phyloP scores from a whole-genome alignment of 2,329 filamentous ascomycete species.

The Elsinoe perseae region DNA sequence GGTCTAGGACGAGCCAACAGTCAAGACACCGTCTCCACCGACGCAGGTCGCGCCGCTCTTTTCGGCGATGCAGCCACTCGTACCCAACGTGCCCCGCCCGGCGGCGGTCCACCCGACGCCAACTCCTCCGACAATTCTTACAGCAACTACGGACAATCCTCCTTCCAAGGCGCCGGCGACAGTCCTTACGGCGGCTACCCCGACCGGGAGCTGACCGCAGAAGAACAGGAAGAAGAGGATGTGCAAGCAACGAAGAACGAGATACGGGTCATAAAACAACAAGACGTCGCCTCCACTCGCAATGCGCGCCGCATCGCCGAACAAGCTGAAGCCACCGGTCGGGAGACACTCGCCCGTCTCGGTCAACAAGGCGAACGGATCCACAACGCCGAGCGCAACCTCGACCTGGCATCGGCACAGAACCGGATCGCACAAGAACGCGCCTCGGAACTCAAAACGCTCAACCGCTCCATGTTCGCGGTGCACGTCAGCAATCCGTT shows the following conservation, averaged over 20 bases:
- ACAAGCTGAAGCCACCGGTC: slow-evolving; percentile 62
- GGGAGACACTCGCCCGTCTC: slow-evolving; percentile 63
- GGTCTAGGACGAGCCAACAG: slow-evolving; percentile 45
- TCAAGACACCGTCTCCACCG: slow-evolving; percentile 43
- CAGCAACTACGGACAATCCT: slow-evolving; percentile 18
- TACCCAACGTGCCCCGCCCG: slow-evolving; percentile 39
- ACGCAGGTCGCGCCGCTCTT: slow-evolving; percentile 55
- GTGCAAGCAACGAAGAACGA: slow-evolving; percentile 65
- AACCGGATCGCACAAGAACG: slow-evolving; percentile 71
- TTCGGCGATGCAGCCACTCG: slow-evolving; percentile 53
- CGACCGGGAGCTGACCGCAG: slow-evolving; percentile 70
- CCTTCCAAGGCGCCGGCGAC: slow-evolving; percentile 20
- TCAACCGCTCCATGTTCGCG: slow-evolving; percentile 88
- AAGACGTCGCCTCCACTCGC: slow-evolving; percentile 63
- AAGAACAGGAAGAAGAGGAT: slow-evolving; percentile 68
- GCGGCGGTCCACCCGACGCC: slow-evolving; percentile 19
- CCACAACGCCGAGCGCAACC: slow-evolving; percentile 72
- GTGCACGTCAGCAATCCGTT: slow-evolving; percentile 43
- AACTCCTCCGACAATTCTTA: slow-evolving; percentile 23
- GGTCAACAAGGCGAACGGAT: slow-evolving; percentile 73
- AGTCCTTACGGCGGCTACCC: slow-evolving; percentile 48
- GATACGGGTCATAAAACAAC: slow-evolving; percentile 67
- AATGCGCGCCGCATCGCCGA: slow-evolving; percentile 62
- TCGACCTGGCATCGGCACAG: slow-evolving; percentile 67
- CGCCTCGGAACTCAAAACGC: slow-evolving; percentile 71